Base-by-base conservation (phyloP, 768 basidiomycete genomes). In the Lentinula lateritia region DNA sequence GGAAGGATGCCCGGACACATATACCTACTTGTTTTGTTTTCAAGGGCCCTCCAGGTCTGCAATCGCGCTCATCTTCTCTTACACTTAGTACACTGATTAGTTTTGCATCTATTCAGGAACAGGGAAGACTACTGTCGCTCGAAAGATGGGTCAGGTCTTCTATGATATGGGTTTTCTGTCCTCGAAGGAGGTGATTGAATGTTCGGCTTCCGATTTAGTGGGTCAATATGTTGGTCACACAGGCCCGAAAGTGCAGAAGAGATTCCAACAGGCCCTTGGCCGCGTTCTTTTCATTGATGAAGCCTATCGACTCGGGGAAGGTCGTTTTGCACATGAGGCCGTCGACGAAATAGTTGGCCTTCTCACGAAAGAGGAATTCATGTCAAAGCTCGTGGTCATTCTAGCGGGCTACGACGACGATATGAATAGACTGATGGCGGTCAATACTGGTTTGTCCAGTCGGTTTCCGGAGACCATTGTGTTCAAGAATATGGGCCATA, bases 161-260 rank as follows among this genome's bases (percentile, higher is more conserved):
- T 83, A 73, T 53, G 77, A 83, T 58, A 83, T 83, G 79, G 81
- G 81, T 0, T 78, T 82, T 64, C 65, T 83, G 9, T 72, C 78
- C 28, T 76, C 75, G 1, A 34, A 65, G 2, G 78, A 86, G 23
- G 86, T 90, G 43, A 67, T 81, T 7, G 88, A 90, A 69, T 86
- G 86, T 68, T 88, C 88, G 0, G 87, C 86, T 0, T 80, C 87
- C 1, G 89, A 90, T 63, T 76, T 90, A 34, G 83, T 89, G 1
- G 89, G 85, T 1, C 77, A 88, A 66, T 89, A 84, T 55, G 82
- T 89, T 6, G 88, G 88, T 5, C 87, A 89, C 0, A 89, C 88
- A 0, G 89, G 88, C 0, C 87, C 86, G 0, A 88, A 88, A 70
- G 86, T 85, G 1, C 76, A 72, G 65, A 76, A 81, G 60, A 67